Base-by-base conservation (phyloP, 148 eudicot species). In the Silene uniflora region DNA sequence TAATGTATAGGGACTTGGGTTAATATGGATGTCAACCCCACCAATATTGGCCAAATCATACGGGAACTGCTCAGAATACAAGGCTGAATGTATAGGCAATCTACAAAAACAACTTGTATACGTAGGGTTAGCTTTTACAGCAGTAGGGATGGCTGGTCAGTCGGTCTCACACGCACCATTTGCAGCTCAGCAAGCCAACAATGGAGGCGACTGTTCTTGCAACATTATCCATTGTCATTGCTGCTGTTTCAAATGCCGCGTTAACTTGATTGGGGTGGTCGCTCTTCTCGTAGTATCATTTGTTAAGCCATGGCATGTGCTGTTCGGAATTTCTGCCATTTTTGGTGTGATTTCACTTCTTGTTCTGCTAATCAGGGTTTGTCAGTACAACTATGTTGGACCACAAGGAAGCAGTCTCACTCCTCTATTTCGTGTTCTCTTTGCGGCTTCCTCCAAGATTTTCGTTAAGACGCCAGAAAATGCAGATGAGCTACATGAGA, bases 301-400 rank as follows among this genome's bases (percentile, higher is more conserved):
- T 32, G 76, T 87, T 68, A 85, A 83, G 46, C 83, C 84, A 60
- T 85, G 90, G 90, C 72, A 81, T 18, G 67, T 79, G 52, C 74
- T 79, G 46, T 89, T 85, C 59, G 90, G 89, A 10, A 83, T 89
- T 16, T 85, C 86, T 2, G 85, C 92, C 12, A 79, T 87, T 54
- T 81, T 81, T 19, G 74, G 85, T 0, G 16, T 76, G 69, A 27
- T 82, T 9, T 82, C 84, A 0, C 77, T 79, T 59, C 77, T 79
- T 59, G 11, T 82, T 23, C 86, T 86, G 69, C 68, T 85, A 19
- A 16, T 60, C 46, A 87, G 88, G 6, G 71, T 62, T 2, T 42
- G 29, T 22, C 62, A 61, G 23, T 81, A 86, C 70, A 49, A 62
- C 16, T 61, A 42, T 47, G 64, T 3, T 16, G 24, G 49, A 7